Evolutionary conservation across 2,329 filamentous ascomycete genomes (phyloP).

Genomic region (Talaromyces sp.): DNA sequence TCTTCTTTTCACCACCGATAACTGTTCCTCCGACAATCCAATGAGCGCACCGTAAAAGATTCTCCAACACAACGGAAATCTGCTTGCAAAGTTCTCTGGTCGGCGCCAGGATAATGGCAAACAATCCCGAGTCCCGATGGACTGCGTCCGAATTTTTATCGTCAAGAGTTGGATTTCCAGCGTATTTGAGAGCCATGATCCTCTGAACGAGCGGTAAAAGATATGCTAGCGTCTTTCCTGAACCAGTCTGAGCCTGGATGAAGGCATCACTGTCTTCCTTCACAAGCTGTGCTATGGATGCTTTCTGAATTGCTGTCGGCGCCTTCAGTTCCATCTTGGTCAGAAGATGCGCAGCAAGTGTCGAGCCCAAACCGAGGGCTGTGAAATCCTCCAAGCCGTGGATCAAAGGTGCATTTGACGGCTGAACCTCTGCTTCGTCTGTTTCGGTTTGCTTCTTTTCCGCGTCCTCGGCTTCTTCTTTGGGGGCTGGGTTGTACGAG

Average conservation of each 20-base stretch:
- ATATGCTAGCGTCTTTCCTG: slow-evolving; percentile 96
- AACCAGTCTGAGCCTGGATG: slow-evolving; percentile 93
- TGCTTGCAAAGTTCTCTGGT: slow-evolving; percentile 93
- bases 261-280: slow-evolving; percentile 85
- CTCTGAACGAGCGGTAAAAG: slow-evolving; percentile 86
- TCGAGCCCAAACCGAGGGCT: slow-evolving; percentile 73
- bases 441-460: slow-evolving; percentile 16
- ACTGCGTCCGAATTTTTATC: slow-evolving; percentile 44
- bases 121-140: slow-evolving; percentile 80
- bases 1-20: slow-evolving; percentile 66
- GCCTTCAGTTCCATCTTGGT: slow-evolving; percentile 83
- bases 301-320: slow-evolving; percentile 91
- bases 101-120: slow-evolving; percentile 88
- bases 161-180: slow-evolving; percentile 19
- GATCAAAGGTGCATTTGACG: slow-evolving; percentile 85
- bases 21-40: slow-evolving; percentile 92
- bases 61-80: slow-evolving; percentile 80
- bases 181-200: slow-evolving; percentile 64
- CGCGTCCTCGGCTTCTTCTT: slow-evolving; percentile 51
- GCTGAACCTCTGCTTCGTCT: slow-evolving; percentile 51
- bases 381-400: slow-evolving; percentile 83
- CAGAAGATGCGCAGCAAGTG: slow-evolving; percentile 74
- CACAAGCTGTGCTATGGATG: slow-evolving; percentile 74
- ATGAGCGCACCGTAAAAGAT: slow-evolving; percentile 78
- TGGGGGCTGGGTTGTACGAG: slow-evolving; percentile 76